phyloP scores from a whole-genome alignment of 768 basidiomycete species.

The Xerocomus potaroensis region DNA sequence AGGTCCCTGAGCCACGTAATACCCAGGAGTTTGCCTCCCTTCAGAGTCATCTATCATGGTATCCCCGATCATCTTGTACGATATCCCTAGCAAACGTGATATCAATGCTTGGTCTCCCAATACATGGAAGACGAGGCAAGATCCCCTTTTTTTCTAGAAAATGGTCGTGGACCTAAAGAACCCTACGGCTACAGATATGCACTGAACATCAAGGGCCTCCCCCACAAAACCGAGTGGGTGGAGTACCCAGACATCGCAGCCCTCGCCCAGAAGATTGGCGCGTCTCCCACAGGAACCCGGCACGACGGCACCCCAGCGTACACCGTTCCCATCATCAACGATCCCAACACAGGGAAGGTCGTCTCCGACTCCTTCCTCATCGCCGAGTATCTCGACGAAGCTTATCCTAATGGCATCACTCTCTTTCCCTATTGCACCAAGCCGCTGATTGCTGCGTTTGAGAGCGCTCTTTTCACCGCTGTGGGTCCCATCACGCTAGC shows the following conservation, averaged over 20 bases:
- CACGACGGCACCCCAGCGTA: constrained; percentile 32
- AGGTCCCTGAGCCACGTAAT: constrained; percentile 4
- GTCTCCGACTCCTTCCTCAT: constrained; percentile 41
- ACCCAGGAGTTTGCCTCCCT: not conserved
- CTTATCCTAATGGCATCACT: constrained; percentile 34
- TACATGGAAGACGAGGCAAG: constrained; percentile 43
- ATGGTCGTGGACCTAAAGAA: not conserved
- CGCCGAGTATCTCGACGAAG: constrained; percentile 43
- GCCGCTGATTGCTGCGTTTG: constrained; percentile 40
- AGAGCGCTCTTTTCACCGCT: constrained; percentile 11
- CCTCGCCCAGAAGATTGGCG: constrained; percentile 30
- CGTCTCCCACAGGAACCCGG: constrained; percentile 27
- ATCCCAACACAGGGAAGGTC: constrained; percentile 32
- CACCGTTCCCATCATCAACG: constrained; percentile 41
- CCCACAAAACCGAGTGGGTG: constrained; percentile 41
- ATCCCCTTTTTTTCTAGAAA: not conserved
- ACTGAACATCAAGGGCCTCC: constrained; percentile 39
- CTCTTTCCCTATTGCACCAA: constrained; percentile 40
- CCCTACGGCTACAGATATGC: constrained; percentile 28
- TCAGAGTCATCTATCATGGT: constrained; percentile 10
- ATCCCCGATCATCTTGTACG: constrained; percentile 39
- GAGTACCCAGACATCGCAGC: constrained; percentile 40
- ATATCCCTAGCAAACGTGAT: constrained; percentile 35
- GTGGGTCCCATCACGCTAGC: constrained; percentile 8
- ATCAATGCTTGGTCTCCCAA: constrained; percentile 41